Conservation (phyloP, 352 stramenopile species). For the Phytophthora foliorum region DNA sequence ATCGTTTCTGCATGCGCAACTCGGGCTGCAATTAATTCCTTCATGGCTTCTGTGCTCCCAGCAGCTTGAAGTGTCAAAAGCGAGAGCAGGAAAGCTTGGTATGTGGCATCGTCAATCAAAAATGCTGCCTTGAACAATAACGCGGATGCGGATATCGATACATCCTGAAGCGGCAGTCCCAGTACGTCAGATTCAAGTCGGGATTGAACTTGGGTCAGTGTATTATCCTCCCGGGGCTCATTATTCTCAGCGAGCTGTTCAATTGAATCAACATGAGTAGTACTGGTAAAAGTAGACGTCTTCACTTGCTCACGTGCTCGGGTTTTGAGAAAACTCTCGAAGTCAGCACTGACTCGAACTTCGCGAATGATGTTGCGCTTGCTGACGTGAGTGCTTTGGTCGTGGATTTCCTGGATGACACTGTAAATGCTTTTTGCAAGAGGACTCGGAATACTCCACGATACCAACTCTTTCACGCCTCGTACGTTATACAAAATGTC, state of each 20-base stretch:
- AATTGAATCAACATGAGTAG: background rate
- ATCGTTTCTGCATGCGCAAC: conserved; percentile 33
- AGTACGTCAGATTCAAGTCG: conserved; percentile 58
- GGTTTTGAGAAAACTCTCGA: conserved; percentile 51
- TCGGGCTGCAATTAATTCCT: conserved; percentile 35
- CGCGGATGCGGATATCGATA: conserved; percentile 26
- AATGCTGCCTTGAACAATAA: conserved; percentile 73
- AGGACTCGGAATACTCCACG: conserved; percentile 58
- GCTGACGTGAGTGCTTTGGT: conserved; percentile 49
- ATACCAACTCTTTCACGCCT: conserved; percentile 59
- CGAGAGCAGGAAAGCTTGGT: conserved; percentile 39
- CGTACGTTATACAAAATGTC: conserved; percentile 67
- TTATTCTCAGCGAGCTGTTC: background rate
- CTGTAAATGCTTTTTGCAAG: conserved; percentile 64
- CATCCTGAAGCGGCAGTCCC: conserved; percentile 44
- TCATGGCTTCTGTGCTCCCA: conserved; percentile 33
- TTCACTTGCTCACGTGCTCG: conserved; percentile 11
- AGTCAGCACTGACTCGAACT: conserved; percentile 49
- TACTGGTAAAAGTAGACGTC: background rate
- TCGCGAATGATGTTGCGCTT: conserved; percentile 55
- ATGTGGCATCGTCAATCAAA: conserved; percentile 34
- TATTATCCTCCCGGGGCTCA: background rate
- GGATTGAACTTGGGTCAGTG: conserved; percentile 27
- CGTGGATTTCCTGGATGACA: conserved; percentile 60
- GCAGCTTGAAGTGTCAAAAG: conserved; percentile 35